These are phyloP conservation scores for Metroxylon sagu DNA, from an alignment of 176 grass and related monocot species.

Conservation along the genomic window DNA sequence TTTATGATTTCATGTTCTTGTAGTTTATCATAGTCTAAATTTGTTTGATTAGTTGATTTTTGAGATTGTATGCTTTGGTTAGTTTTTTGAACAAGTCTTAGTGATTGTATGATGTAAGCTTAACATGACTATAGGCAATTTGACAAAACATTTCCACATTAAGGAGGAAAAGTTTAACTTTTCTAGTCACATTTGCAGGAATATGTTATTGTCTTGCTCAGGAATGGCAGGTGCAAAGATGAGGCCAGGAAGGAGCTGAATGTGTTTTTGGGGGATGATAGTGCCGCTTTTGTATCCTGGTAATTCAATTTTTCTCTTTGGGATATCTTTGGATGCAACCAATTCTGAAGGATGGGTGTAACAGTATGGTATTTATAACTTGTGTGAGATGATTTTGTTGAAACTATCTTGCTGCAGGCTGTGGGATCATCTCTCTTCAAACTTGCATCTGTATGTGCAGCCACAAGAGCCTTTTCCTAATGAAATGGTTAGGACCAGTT, in stretches of 20 bases:
- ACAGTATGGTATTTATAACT: neutral
- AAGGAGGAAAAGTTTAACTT: neutral
- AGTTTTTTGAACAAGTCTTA: no score
- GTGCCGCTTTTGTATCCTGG: conserved; percentile 71
- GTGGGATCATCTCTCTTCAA: conserved; percentile 91
- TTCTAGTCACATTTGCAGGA: conserved; percentile 33
- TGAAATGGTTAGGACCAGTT: conserved; percentile 11
- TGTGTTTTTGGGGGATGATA: conserved; percentile 73
- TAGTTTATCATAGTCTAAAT: no score
- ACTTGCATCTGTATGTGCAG: conserved; percentile 62
- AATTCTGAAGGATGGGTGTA: neutral
- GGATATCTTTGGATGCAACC: conserved; percentile 1
- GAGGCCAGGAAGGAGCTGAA: conserved; percentile 58
- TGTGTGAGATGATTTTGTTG: no score
- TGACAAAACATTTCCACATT: no score
- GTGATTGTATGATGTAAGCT: no score
- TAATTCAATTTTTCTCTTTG: conserved; percentile 19
- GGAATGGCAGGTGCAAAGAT: conserved; percentile 66
- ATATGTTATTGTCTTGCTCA: conserved; percentile 76
- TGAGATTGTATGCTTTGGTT: no score
- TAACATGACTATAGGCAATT: no score
- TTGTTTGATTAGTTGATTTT: no score
- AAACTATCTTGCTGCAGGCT: conserved; percentile 43
- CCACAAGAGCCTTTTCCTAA: conserved; percentile 24
- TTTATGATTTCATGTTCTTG: no score